Evolutionary conservation across 2,329 filamentous ascomycete species (phyloP).

Genomic region (Paracamarosporium sp.): DNA sequence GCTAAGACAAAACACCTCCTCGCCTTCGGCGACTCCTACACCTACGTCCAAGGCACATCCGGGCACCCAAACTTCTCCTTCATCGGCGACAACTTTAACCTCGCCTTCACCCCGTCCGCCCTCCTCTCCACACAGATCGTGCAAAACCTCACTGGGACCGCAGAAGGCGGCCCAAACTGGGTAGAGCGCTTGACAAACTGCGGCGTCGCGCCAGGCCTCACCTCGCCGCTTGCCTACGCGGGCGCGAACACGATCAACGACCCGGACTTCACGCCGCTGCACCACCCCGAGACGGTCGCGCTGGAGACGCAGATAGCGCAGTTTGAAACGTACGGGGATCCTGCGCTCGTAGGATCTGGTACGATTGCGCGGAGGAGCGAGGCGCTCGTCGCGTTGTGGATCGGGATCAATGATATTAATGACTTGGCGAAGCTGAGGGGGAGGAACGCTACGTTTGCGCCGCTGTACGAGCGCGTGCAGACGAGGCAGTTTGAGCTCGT

Average conservation of each 20-base stretch:
- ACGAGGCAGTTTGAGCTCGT: slow-evolving; percentile 51
- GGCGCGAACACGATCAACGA: slow-evolving; percentile 57
- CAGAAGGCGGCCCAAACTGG: slow-evolving; percentile 63
- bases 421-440: slow-evolving; percentile 51
- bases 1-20: slow-evolving; percentile 34
- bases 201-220: slow-evolving; percentile 53
- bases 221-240: slow-evolving; percentile 59
- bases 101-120: slow-evolving; percentile 52
- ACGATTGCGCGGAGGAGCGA: slow-evolving; percentile 41
- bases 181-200: slow-evolving; percentile 61
- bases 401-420: slow-evolving; percentile 64
- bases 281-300: slow-evolving; percentile 59
- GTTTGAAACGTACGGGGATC: slow-evolving; percentile 55
- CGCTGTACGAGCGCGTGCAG: slow-evolving; percentile 54
- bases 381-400: slow-evolving; percentile 60
- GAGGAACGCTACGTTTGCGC: slow-evolving; percentile 52
- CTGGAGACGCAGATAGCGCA: slow-evolving; percentile 60
- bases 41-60: slow-evolving; percentile 61
- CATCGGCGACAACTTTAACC: slow-evolving; percentile 60
- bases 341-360: slow-evolving; percentile 40
- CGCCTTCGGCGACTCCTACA: slow-evolving; percentile 60
- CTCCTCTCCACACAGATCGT: slow-evolving; percentile 59
- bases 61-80: slow-evolving; percentile 61
- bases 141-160: slow-evolving; percentile 59
- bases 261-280: slow-evolving; percentile 53